These are phyloP conservation scores for Porogramme epimiltina DNA, from an alignment of 1,284 basidiomycete species.

Conservation along the genomic window DNA sequence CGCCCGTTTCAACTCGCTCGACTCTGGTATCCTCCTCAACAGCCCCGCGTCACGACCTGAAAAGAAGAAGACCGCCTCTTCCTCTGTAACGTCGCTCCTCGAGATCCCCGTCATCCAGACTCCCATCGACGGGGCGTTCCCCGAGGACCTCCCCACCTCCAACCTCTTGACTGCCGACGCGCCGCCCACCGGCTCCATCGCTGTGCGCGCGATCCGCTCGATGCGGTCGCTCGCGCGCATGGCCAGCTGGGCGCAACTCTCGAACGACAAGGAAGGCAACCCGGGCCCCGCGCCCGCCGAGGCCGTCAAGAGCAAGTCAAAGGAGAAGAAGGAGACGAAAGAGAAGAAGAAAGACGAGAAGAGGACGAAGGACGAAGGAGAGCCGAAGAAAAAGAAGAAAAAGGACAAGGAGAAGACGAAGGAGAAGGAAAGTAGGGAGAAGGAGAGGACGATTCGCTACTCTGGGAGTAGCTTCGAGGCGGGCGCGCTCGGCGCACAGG, in stretches of 20 bases:
- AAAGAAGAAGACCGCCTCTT: constrained; percentile 22
- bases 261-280: constrained; percentile 38
- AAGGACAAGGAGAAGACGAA: constrained; percentile 34
- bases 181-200: constrained; percentile 56
- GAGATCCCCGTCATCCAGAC: constrained; percentile 19
- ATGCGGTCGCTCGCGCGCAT: constrained; percentile 72
- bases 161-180: constrained; percentile 39
- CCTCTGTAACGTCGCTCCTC: constrained; percentile 14
- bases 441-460: constrained; percentile 38
- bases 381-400: constrained; percentile 32
- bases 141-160: constrained; percentile 27
- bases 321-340: constrained; percentile 27
- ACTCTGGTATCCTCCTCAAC: constrained; percentile 55
- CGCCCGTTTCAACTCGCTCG: constrained; percentile 65
- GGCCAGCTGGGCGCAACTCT: constrained; percentile 67
- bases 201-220: constrained; percentile 73
- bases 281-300: constrained; percentile 14
- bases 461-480: constrained; percentile 69
- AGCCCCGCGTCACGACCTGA: constrained; percentile 19
- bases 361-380: constrained; percentile 32
- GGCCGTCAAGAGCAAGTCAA: constrained; percentile 17
- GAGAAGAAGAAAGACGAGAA: constrained; percentile 29
- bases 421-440: constrained; percentile 34
- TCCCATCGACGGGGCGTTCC: constrained; percentile 10
- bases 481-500: constrained; percentile 50